phyloP scores from a whole-genome alignment of 768 basidiomycete species.

The Chlorophyllum brunneum region DNA sequence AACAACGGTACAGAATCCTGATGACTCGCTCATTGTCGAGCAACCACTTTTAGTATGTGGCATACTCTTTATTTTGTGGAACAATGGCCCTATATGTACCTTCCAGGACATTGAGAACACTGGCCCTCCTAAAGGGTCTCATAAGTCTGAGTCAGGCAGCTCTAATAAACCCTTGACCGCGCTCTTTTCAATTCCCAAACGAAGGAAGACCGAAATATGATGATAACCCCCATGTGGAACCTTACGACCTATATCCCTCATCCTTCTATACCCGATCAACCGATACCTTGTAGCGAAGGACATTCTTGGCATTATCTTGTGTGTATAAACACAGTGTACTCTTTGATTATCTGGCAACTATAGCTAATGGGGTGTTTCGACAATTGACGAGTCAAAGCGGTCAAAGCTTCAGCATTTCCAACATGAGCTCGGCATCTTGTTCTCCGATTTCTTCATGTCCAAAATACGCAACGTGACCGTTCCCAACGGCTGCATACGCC shows the following conservation, averaged over 20 bases:
- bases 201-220: slow-evolving; percentile 5
- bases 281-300: neutral
- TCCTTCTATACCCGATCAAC: neutral
- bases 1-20: neutral
- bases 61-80: neutral
- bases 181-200: neutral
- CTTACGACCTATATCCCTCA: neutral
- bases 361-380: too few species aligned
- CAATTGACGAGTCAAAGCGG: too few species aligned
- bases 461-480: slow-evolving; percentile 30
- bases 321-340: neutral
- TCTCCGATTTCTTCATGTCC: slow-evolving; percentile 1
- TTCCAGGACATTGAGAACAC: slow-evolving; percentile 6
- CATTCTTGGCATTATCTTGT: neutral
- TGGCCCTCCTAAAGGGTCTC: neutral
- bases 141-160: neutral
- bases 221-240: neutral
- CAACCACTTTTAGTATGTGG: slow-evolving; percentile 1
- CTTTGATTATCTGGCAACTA: neutral
- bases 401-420: slow-evolving; percentile 4
- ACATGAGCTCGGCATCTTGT: neutral
- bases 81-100: neutral
- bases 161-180: neutral
- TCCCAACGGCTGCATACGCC: slow-evolving; percentile 25
- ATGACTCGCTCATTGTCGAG: slow-evolving; percentile 10